Evolutionary conservation across 441 rosid species (phyloP).

Genomic region (Corymbia citriodora): DNA sequence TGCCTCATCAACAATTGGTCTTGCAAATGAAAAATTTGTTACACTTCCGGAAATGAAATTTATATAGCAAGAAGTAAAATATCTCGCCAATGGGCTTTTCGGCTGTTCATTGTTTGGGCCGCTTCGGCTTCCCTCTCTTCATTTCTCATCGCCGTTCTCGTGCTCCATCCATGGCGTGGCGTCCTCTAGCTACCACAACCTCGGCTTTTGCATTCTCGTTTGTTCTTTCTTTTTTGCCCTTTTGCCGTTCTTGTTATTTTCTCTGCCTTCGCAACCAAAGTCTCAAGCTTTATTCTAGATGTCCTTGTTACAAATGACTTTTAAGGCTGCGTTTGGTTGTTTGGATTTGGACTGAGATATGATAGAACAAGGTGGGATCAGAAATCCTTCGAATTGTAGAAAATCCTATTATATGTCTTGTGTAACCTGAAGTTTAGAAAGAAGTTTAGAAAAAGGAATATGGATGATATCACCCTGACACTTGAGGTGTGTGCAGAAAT

Average conservation of each 20-base stretch:
- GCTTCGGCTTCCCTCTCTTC: neutral
- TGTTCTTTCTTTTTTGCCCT: neutral
- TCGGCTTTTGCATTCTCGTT: neutral
- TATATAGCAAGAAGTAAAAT: neutral
- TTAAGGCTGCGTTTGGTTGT: neutral
- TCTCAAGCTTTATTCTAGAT: neutral
- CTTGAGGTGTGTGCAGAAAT: slow-evolving; percentile 37
- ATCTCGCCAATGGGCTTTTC: neutral
- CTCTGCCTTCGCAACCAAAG: neutral
- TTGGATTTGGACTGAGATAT: neutral
- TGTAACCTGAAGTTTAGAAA: neutral
- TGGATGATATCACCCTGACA: slow-evolving; percentile 29
- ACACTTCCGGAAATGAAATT: neutral
- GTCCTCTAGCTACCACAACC: rapidly evolving
- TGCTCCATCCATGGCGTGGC: neutral
- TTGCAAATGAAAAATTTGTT: neutral
- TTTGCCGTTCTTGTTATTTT: neutral
- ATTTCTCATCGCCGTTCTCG: neutral
- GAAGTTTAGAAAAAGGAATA: slow-evolving; percentile 15
- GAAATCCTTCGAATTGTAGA: rapidly evolving
- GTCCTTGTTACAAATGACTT: neutral
- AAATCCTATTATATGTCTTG: neutral
- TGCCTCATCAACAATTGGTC: neutral
- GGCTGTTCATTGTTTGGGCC: neutral
- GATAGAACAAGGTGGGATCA: neutral